These are phyloP conservation scores for Anastatica hierochuntica DNA, from an alignment of 345 rosid species.

Conservation along the genomic window DNA sequence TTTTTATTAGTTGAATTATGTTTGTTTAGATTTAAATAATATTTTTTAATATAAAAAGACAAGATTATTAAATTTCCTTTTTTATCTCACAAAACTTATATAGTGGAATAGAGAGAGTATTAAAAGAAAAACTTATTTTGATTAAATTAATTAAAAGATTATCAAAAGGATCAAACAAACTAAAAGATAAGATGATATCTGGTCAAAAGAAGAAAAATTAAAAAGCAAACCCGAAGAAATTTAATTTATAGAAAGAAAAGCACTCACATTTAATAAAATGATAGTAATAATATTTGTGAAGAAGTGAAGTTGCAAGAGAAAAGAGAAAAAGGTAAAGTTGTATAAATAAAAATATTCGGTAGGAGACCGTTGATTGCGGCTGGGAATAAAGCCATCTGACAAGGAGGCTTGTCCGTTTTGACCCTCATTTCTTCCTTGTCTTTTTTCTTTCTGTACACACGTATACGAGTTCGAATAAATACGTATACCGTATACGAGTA, in stretches of 20 bases:
- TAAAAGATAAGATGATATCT: neutral
- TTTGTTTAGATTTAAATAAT: too few relatives aligned
- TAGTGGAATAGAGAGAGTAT: too few relatives aligned
- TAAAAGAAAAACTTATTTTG: too few relatives aligned
- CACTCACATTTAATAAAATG: neutral
- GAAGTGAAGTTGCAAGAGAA: constrained; percentile 7
- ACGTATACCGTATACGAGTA: too few relatives aligned
- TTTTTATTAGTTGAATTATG: too few relatives aligned
- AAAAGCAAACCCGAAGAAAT: neutral
- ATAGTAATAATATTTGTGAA: neutral
- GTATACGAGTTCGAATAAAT: too few relatives aligned
- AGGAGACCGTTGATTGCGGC: constrained; percentile 95
- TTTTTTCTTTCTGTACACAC: neutral
- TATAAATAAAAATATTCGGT: constrained; percentile 27
- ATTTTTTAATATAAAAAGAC: too few relatives aligned
- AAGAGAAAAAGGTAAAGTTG: neutral
- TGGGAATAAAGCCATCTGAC: constrained; percentile 66
- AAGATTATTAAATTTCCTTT: too few relatives aligned
- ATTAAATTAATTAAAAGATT: too few relatives aligned
- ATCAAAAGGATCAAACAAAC: too few relatives aligned
- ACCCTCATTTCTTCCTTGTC: constrained; percentile 33
- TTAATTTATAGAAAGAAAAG: neutral
- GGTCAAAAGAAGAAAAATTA: constrained; percentile 17
- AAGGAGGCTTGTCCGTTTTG: constrained; percentile 39
- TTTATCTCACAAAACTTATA: too few relatives aligned